These are phyloP conservation scores for Brassica cretica DNA, from an alignment of 345 rosid genomes.

Conservation along the genomic window DNA sequence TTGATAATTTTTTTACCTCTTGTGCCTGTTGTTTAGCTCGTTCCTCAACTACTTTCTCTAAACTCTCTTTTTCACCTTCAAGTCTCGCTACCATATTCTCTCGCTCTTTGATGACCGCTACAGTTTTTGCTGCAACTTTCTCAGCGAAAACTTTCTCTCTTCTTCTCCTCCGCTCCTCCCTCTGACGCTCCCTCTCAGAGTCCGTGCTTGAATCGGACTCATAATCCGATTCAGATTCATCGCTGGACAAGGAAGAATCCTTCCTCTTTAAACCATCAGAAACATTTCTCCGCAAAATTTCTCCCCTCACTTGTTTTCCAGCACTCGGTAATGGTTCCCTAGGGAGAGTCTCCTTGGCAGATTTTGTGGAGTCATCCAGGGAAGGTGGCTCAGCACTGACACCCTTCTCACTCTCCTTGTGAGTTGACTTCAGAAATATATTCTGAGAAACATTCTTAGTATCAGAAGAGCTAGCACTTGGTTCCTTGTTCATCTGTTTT, in stretches of 20 bases:
- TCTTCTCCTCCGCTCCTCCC: conserved; percentile 71
- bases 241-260: conserved; percentile 45
- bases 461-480: conserved; percentile 53
- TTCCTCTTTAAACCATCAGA: conserved; percentile 51
- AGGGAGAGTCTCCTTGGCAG: conserved; percentile 30
- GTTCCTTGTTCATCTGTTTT: conserved; percentile 49
- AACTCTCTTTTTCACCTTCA: conserved; percentile 92
- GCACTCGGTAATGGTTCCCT: conserved; percentile 28
- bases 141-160: conserved; percentile 76
- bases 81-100: conserved; percentile 86
- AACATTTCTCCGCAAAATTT: conserved; percentile 39
- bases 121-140: conserved; percentile 76
- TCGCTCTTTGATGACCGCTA: conserved; percentile 69
- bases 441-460: conserved; percentile 27
- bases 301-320: conserved; percentile 39
- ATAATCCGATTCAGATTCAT: conserved; percentile 54
- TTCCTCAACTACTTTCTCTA: conserved; percentile 93
- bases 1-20: conserved; percentile 59
- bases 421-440: conserved; percentile 24
- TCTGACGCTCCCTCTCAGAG: conserved; percentile 77
- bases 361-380: conserved; percentile 35
- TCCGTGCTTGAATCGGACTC: conserved; percentile 71
- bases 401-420: conserved; percentile 43
- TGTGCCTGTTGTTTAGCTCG: conserved; percentile 88
- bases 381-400: conserved; percentile 37